phyloP scores from a whole-genome alignment of 1,284 basidiomycete genomes.

The Wolfiporia cocos region DNA sequence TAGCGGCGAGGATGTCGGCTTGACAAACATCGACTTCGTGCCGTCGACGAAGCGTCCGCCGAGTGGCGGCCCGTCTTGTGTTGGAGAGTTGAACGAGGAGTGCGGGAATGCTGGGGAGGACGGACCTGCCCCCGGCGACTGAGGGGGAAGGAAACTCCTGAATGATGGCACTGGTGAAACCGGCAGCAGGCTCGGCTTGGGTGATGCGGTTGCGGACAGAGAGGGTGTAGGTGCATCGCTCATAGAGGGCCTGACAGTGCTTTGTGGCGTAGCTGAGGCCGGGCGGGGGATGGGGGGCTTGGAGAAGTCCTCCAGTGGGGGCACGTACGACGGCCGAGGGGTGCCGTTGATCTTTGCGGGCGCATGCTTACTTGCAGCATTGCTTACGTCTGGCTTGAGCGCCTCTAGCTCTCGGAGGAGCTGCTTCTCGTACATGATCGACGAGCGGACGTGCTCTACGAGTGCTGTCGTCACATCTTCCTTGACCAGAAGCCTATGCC shows the following conservation, averaged over 20 bases:
- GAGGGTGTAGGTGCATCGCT: constrained; percentile 9
- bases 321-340: constrained; percentile 55
- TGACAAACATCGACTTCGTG: constrained; percentile 72
- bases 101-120: constrained; percentile 22
- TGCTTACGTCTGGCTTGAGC: constrained; percentile 69
- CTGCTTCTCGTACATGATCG: constrained; percentile 87
- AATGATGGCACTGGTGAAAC: constrained; percentile 11
- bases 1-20: constrained; percentile 34
- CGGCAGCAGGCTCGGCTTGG: constrained; percentile 7
- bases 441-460: constrained; percentile 86
- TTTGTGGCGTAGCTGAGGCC: constrained; percentile 22
- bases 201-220: constrained; percentile 12
- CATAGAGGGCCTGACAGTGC: constrained; percentile 8
- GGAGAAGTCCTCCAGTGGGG: constrained; percentile 57
- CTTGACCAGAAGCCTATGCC: constrained; percentile 79
- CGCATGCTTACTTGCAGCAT: constrained; percentile 54
- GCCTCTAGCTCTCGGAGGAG: constrained; percentile 82
- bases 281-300: constrained; percentile 32
- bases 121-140: constrained; percentile 49
- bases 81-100: constrained; percentile 19
- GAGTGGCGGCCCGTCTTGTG: constrained; percentile 41
- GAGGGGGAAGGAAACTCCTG: constrained; percentile 29
- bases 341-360: constrained; percentile 39
- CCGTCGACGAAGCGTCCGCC: constrained; percentile 65
- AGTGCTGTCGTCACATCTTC: constrained; percentile 85